phyloP scores from a whole-genome alignment of 2,329 filamentous ascomycete genomes.

The Diaporthe destruens region DNA sequence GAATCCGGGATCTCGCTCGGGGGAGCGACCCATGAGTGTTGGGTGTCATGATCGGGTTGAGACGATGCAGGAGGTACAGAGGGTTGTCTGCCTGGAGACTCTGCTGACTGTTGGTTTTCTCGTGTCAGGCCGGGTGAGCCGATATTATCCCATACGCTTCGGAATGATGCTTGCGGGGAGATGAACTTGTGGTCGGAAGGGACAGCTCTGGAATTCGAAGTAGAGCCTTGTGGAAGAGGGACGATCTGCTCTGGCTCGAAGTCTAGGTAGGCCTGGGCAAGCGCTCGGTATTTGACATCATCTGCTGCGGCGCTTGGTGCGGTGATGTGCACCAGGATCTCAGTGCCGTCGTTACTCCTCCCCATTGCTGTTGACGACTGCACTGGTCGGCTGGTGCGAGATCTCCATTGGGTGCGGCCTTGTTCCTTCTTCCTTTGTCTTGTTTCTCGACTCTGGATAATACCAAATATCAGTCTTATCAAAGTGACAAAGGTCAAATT shows the following conservation, averaged over 20 bases:
- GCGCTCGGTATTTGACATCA: slow-evolving; percentile 62
- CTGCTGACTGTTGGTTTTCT: slow-evolving; percentile 3
- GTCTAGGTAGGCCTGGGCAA: slow-evolving; percentile 64
- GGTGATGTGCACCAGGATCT: slow-evolving; percentile 68
- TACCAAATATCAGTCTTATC: background rate
- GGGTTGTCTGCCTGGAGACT: background rate
- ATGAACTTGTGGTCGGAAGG: slow-evolving; percentile 34
- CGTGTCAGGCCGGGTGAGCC: slow-evolving; percentile 44
- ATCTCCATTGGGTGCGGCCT: slow-evolving; percentile 1
- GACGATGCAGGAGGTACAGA: background rate
- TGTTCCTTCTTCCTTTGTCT: background rate
- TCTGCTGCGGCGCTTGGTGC: slow-evolving; percentile 63
- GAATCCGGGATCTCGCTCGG: slow-evolving; percentile 69
- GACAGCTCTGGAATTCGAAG: slow-evolving; percentile 10
- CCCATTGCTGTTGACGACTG: slow-evolving; percentile 40
- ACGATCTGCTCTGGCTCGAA: slow-evolving; percentile 54
- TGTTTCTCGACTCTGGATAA: background rate
- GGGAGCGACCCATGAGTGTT: slow-evolving; percentile 57
- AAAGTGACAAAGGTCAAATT: background rate
- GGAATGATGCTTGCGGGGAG: slow-evolving; percentile 49
- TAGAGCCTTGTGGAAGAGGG: slow-evolving; percentile 6
- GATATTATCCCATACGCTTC: slow-evolving; percentile 49
- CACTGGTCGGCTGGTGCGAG: background rate
- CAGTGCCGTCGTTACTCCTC: slow-evolving; percentile 51
- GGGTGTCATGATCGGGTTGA: slow-evolving; percentile 43